Base-by-base conservation (phyloP, 805 yeast genomes). In the Metschnikowia henanensis region DNA sequence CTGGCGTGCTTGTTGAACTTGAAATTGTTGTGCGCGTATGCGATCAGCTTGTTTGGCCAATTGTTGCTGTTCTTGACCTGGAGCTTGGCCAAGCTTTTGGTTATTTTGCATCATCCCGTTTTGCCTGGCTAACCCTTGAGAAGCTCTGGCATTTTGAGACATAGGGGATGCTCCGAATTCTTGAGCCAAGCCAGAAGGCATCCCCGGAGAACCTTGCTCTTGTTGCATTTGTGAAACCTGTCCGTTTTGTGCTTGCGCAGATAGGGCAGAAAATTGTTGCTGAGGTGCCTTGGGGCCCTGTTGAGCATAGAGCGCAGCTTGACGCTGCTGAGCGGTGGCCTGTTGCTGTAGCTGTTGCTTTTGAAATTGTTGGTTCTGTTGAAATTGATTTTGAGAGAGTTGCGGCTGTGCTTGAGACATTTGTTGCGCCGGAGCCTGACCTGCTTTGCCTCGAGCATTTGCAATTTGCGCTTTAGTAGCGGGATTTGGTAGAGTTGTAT, bases 1-100 rank as follows among this genome's bases (percentile, higher is more conserved):
- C 35, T 52, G 56, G 23, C 50, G 51, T 1, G 47, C 44, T 37
- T 51, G 51, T 22, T 51, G 56, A 20, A 50, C 43, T 30, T 50
- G 54, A 21, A 44, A 36, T 31, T 52, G 51, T 30, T 52, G 56
- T 1, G 53, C 51, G 6, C 53, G 39, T n/a, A 52, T 35, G 10
- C 43, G 45, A 16, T 37, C 45, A 8, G 50, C 52, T 19, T 50
- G 52, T 28, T 49, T 50, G 34, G 47, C 43, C 41, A 47, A 37
- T 15, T 46, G 49, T 22, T 37, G 47, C 12, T 45, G 47, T 12
- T 45, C 50, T 40, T 39, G 52, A 12, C 12, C 44, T 19, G 44
- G 45, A 10, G 25, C 38, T 12, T 37, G 45, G 22, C 29, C 39
- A 17, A 41, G 50, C 22, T 26, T 45, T 39, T 37, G 45, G 19